These are phyloP conservation scores for Zoysia pacifica DNA, from an alignment of 176 grass and related monocot genomes.

Conservation along the genomic window DNA sequence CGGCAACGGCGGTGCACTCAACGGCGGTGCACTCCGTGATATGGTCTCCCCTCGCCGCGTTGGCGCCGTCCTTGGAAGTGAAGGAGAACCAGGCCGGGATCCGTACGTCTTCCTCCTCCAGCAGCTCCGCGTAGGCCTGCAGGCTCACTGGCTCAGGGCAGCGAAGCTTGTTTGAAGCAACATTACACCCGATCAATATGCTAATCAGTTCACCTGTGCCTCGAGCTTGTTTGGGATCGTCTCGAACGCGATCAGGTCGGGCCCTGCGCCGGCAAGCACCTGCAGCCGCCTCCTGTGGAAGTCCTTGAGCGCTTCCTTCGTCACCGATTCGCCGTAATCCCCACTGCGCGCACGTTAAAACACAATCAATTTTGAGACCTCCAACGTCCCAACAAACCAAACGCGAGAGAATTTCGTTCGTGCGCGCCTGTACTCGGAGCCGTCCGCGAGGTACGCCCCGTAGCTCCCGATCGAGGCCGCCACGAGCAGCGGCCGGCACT, in stretches of 20 bases:
- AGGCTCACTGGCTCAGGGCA: background rate
- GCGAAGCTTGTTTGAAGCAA: background rate
- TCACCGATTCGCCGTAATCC: constrained; percentile 31
- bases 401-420: background rate
- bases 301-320: constrained; percentile 32
- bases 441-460: constrained; percentile 33
- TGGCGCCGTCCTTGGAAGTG: constrained; percentile 26
- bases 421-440: constrained; percentile 47
- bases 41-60: constrained; percentile 38
- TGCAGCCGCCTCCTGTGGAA: constrained; percentile 49
- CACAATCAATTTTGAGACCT: background rate
- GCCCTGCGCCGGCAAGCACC: constrained; percentile 36
- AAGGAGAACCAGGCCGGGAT: constrained; percentile 49
- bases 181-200: no score
- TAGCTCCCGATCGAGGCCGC: constrained; percentile 47
- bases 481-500: background rate
- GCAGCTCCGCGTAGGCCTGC: constrained; percentile 43
- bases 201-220: background rate
- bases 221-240: background rate
- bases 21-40: constrained; percentile 36
- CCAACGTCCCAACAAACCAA: background rate
- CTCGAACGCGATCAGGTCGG: constrained; percentile 10
- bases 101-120: constrained; percentile 36
- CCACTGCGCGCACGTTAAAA: background rate
- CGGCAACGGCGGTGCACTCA: constrained; percentile 6